These are phyloP conservation scores for Talaromyces liani DNA, from an alignment of 495 filamentous ascomycete genomes.

Conservation along the genomic window DNA sequence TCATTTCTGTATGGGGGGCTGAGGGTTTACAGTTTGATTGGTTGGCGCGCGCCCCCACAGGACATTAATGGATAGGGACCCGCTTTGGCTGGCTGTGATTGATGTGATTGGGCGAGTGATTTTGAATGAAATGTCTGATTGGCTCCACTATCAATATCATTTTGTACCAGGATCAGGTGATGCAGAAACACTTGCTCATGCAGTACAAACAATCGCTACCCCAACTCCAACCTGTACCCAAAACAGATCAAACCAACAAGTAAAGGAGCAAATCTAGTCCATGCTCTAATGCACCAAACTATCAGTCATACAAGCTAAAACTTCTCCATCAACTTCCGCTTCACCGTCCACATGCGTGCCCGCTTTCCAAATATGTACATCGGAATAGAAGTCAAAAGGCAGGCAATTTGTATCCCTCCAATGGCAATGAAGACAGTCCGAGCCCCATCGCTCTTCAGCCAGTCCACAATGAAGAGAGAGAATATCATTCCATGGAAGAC, in stretches of 20 bases:
- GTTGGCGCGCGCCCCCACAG: neutral
- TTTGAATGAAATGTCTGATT: neutral
- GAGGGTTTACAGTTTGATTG: neutral
- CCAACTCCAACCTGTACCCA: neutral
- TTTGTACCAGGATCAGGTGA: too few species aligned
- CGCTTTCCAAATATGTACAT: slow-evolving; percentile 97
- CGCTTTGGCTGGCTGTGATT: neutral
- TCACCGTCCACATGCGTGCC: slow-evolving; percentile 91
- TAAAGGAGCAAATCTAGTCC: neutral
- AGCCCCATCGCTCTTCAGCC: slow-evolving; percentile 68
- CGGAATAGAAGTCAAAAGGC: slow-evolving; percentile 70
- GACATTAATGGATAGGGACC: neutral
- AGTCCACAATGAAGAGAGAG: slow-evolving; percentile 82
- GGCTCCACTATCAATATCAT: neutral
- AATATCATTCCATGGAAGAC: slow-evolving; percentile 86
- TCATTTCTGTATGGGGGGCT: neutral
- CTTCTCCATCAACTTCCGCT: slow-evolving; percentile 82
- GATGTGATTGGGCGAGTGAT: neutral
- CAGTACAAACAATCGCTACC: neutral
- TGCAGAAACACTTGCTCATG: too few species aligned
- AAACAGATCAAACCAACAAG: neutral
- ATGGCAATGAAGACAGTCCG: slow-evolving; percentile 74
- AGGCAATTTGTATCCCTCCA: slow-evolving; percentile 78
- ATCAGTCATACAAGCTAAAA: slow-evolving; percentile 39
- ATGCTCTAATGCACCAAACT: neutral